Evolutionary conservation across 768 basidiomycete species (phyloP), one percentile per base, ranked within the genome.

Genomic region (Rhizopogon sp.): DNA sequence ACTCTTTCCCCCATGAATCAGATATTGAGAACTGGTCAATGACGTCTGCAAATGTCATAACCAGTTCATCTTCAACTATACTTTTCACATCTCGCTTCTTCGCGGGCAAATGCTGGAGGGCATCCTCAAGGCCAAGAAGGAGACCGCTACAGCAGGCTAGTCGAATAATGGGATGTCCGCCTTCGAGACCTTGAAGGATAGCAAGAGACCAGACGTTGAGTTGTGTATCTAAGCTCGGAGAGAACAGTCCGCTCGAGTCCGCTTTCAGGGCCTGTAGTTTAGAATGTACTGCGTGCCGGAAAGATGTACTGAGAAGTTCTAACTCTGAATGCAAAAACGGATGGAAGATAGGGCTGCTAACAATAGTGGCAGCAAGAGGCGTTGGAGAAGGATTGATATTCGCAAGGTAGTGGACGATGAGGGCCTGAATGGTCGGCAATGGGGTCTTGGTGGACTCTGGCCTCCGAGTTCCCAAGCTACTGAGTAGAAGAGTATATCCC

Each of bases 11-110:
- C 88, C 88, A 90, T 14, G 73, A 74, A 45, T 66, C 68, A 5
- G 72, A 69, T 6, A 64, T 65, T 16, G 64, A 60, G 57, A 85
- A 83, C 10, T 77, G 69, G 60, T 90, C 88, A 66, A 90, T 79
- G 22, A 87, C 79, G 64, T 90, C 88, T 7, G 90, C 88, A 28
- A 90, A 73, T 3, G 86, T 80, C 28, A 92, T 72, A 31, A 90
- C 73, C 25, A 82, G 65, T 61, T 88, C 85, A 52, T 86, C 79
- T 66, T 91, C 85, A 9, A 85, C 77, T 42, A 63, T 64, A 4
- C 71, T 69, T 43, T 77, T 74, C 8, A 68, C 66, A n/a, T 64
- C 63, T 13, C 64, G 61, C 25, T 67, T 50, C 57, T 66, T 53
- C 60, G 67, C 47, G 65, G 62, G 60, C 71, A 70, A 13, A 41